Conservation (phyloP, 805 yeast genomes). For the Huiozyma sinensis region DNA sequence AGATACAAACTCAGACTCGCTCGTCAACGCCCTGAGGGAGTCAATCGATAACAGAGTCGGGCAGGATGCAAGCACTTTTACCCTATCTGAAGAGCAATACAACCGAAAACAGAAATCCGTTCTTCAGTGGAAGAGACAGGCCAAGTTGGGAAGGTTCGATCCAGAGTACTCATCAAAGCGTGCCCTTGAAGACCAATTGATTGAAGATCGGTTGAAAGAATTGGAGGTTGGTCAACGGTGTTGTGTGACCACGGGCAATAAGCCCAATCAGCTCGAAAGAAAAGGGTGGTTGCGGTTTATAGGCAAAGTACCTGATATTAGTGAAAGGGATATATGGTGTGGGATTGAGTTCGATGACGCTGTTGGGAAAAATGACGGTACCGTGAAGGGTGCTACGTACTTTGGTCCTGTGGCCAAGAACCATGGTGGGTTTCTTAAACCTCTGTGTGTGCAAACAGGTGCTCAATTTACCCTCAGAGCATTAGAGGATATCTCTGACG, state of each 20-base stretch:
- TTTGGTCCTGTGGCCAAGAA: constrained; percentile 43
- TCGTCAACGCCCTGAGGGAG: constrained; percentile 31
- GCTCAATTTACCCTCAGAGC: constrained; percentile 38
- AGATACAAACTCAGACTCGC: constrained; percentile 44
- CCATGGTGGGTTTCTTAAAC: constrained; percentile 74
- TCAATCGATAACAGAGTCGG: constrained; percentile 4
- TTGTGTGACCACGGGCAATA: constrained; percentile 23
- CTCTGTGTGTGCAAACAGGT: constrained; percentile 55
- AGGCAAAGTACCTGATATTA: constrained; percentile 55
- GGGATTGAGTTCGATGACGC: constrained; percentile 85
- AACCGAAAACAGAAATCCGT: constrained; percentile 51
- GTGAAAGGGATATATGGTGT: constrained; percentile 49
- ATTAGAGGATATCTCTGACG: constrained; percentile 33
- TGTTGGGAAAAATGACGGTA: constrained; percentile 77
- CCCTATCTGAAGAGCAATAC: constrained; percentile 30
- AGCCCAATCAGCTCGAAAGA: constrained; percentile 29
- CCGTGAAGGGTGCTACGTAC: constrained; percentile 46
- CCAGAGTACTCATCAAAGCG: constrained; percentile 34
- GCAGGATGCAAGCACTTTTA: constrained; percentile 9
- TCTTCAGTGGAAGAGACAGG: constrained; percentile 61
- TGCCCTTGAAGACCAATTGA: constrained; percentile 16
- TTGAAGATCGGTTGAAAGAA: constrained; percentile 24
- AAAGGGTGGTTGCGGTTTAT: constrained; percentile 62
- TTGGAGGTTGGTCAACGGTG: constrained; percentile 46
- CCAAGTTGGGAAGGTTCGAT: constrained; percentile 63